Evolutionary conservation across 1,284 basidiomycete genomes (phyloP).

Genomic region (Xanthoconium separans): DNA sequence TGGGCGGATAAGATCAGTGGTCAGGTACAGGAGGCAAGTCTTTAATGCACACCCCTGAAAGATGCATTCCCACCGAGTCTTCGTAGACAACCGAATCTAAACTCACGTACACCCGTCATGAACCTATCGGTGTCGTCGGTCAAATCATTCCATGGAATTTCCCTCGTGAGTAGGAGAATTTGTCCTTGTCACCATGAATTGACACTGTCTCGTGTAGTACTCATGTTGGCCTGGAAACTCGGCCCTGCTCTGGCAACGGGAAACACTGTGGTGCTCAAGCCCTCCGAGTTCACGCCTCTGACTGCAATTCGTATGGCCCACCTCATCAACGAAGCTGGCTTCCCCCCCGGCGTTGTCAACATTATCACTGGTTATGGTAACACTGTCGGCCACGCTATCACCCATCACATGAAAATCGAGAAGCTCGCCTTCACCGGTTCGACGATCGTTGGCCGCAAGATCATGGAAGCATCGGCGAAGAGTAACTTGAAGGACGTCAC

Average conservation of each 20-base stretch:
- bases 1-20: conserved; percentile 90
- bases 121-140: conserved; percentile 89
- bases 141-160: conserved; percentile 87
- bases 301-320: conserved; percentile 63
- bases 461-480: conserved; percentile 82
- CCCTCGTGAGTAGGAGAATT: conserved; percentile 44
- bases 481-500: conserved; percentile 89
- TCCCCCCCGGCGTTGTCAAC: conserved; percentile 75
- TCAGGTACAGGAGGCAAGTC: conserved; percentile 65
- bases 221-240: conserved; percentile 82
- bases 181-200: background rate
- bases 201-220: conserved; percentile 38
- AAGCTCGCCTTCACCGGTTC: conserved; percentile 78
- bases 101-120: conserved; percentile 82
- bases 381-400: conserved; percentile 65
- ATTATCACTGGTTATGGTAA: conserved; percentile 64
- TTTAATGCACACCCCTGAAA: background rate
- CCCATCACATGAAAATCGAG: conserved; percentile 64
- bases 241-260: conserved; percentile 85
- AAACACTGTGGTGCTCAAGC: conserved; percentile 83
- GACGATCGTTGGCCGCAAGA: conserved; percentile 80
- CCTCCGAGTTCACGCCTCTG: conserved; percentile 89
- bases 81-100: conserved; percentile 62
- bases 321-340: conserved; percentile 54
- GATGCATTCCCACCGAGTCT: background rate